Evolutionary conservation across 768 basidiomycete genomes (phyloP).

Genomic region (Candolleomyces eurysporus): DNA sequence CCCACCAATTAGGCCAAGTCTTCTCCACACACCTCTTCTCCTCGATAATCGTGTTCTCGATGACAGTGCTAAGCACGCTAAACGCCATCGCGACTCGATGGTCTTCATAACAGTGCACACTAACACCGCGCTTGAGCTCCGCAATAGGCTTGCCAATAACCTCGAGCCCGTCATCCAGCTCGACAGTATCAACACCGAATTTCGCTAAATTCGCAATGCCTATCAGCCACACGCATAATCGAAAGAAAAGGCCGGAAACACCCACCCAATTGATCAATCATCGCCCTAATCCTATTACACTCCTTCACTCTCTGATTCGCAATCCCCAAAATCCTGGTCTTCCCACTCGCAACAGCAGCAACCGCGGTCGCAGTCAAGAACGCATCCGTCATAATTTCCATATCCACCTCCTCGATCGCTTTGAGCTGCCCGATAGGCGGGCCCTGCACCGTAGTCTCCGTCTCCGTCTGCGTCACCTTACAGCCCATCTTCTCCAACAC

Average conservation of each 20-base stretch:
- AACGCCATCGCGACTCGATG: slow-evolving; percentile 90
- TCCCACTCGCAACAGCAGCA: slow-evolving; percentile 69
- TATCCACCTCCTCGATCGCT: slow-evolving; percentile 83
- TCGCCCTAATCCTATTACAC: slow-evolving; percentile 87
- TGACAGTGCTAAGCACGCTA: slow-evolving; percentile 76
- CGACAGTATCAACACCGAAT: slow-evolving; percentile 59
- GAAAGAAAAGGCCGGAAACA: slow-evolving; percentile 19
- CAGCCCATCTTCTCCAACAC: slow-evolving; percentile 97
- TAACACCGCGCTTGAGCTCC: too few relatives aligned
- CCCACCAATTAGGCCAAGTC: slow-evolving; percentile 99
- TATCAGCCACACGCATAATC: slow-evolving; percentile 22
- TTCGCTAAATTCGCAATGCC: slow-evolving; percentile 52
- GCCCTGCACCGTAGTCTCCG: slow-evolving; percentile 47
- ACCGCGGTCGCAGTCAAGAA: slow-evolving; percentile 94
- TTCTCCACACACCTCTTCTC: slow-evolving; percentile 99
- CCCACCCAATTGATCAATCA: slow-evolving; percentile 91
- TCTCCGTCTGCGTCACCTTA: slow-evolving; percentile 79
- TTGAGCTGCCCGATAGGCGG: slow-evolving; percentile 51
- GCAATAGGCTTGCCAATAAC: slow-evolving; percentile 62
- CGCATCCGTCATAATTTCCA: slow-evolving; percentile 99
- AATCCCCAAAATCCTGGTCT: slow-evolving; percentile 87
- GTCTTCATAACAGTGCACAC: too few relatives aligned
- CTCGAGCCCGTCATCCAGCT: slow-evolving; percentile 31
- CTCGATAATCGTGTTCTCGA: slow-evolving; percentile 78
- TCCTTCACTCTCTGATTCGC: slow-evolving; percentile 99